These are phyloP conservation scores for Trichomonas gallinae DNA, from an alignment of 208 protist species.

Conservation along the genomic window DNA sequence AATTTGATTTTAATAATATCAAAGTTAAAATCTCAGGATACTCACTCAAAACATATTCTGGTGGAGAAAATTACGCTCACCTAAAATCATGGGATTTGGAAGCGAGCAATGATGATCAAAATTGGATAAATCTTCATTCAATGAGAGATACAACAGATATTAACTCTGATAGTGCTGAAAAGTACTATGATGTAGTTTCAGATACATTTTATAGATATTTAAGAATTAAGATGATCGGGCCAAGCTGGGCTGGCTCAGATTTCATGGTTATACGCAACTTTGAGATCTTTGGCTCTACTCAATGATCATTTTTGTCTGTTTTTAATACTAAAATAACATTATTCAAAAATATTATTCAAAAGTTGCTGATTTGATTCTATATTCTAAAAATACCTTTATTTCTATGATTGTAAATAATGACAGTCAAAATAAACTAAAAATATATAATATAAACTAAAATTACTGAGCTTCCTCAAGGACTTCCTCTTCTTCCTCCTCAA, in stretches of 20 bases:
- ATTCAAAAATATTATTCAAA: too few relatives aligned
- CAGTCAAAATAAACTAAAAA: neutral
- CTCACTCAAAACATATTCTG: neutral
- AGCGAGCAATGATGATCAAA: neutral
- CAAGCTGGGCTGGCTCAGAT: neutral
- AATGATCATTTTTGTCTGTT: neutral
- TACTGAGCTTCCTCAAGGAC: neutral
- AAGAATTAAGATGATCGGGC: neutral
- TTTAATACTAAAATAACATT: too few relatives aligned
- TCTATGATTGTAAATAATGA: neutral
- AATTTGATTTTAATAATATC: neutral
- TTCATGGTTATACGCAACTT: neutral
- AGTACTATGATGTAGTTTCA: neutral
- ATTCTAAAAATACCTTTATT: neutral
- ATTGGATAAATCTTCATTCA: neutral
- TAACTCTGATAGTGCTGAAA: neutral
- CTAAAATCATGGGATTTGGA: neutral
- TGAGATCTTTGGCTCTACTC: neutral
- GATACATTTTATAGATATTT: neutral
- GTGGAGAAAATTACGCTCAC: neutral
- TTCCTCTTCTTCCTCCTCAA: constrained; percentile 19
- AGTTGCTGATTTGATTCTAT: too few relatives aligned
- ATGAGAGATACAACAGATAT: neutral
- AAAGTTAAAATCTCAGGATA: neutral
- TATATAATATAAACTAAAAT: neutral